A percentile compares a stretch with the other conserved stretches of the same genome.
phyloP scores from a whole-genome alignment of 345 rosid species.

The Theobroma cacao region DNA sequence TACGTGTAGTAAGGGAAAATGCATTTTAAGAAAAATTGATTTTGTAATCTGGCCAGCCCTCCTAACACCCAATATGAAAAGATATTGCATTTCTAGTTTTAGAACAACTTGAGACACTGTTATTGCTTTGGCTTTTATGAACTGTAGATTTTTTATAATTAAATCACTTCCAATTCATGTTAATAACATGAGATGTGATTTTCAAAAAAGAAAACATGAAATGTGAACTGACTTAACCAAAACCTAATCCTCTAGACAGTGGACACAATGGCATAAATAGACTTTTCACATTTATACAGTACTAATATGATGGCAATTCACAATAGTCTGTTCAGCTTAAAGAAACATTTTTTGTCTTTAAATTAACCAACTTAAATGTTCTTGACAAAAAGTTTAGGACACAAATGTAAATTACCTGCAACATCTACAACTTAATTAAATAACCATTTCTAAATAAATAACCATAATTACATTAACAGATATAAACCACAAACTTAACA shows the following conservation, averaged over 20 bases:
- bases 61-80: not conserved
- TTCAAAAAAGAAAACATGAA: too few species aligned
- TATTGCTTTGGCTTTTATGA: not conserved
- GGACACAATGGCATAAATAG: not conserved
- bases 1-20: not conserved
- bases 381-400: not conserved
- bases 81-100: not conserved
- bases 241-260: not conserved
- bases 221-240: not conserved
- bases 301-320: not conserved
- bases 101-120: not conserved
- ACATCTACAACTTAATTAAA: not conserved
- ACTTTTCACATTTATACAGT: not conserved
- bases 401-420: not conserved
- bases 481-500: not conserved
- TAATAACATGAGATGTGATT: not conserved
- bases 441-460: not conserved
- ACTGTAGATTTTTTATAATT: not conserved
- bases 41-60: not conserved
- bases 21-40: not conserved
- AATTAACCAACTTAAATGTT: not conserved
- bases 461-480: not conserved
- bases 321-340: not conserved
- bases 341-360: not conserved
- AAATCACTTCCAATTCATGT: not conserved